Percentiles rank a stretch among this genome's conserved stretches.
Conservation (phyloP, 331 rosid species). For the Malus hybrid region DNA sequence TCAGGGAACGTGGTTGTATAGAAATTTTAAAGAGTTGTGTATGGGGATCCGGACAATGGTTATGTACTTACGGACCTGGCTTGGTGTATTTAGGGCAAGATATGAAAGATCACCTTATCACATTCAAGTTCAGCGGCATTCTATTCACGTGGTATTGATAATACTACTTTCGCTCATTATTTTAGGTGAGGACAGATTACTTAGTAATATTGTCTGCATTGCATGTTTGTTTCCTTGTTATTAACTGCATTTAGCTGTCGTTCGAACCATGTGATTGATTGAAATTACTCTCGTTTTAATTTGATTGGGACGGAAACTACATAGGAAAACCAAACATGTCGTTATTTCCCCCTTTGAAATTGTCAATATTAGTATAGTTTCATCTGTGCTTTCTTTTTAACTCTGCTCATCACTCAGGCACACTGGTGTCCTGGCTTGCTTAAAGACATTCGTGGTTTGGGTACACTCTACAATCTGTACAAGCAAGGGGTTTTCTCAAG, state of each 20-base stretch:
- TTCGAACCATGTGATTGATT: background rate
- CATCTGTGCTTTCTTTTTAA: background rate
- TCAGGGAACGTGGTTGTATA: background rate
- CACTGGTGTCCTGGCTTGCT: conserved; percentile 9
- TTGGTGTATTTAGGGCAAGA: conserved; percentile 18
- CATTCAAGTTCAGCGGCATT: conserved; percentile 6
- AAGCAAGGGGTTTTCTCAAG: background rate
- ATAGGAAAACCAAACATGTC: background rate
- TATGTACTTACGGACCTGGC: conserved; percentile 15
- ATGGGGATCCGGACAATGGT: background rate
- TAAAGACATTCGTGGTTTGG: background rate
- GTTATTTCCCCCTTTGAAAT: too few species aligned
- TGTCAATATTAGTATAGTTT: too few species aligned
- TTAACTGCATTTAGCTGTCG: background rate
- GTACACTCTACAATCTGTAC: background rate
- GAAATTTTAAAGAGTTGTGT: background rate
- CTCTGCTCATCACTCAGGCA: conserved; percentile 11
- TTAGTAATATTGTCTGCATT: background rate
- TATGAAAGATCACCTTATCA: conserved; percentile 14
- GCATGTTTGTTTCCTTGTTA: background rate
- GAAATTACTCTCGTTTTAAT: too few species aligned
- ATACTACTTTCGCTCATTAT: conserved; percentile 6
- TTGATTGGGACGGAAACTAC: background rate
- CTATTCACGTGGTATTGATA: conserved; percentile 10
- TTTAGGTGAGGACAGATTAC: conserved; percentile 13